Percentiles rank a stretch among this genome's conserved stretches.
Conservation (phyloP, 495 filamentous ascomycete genomes). For the Penicillium robsamsonii region DNA sequence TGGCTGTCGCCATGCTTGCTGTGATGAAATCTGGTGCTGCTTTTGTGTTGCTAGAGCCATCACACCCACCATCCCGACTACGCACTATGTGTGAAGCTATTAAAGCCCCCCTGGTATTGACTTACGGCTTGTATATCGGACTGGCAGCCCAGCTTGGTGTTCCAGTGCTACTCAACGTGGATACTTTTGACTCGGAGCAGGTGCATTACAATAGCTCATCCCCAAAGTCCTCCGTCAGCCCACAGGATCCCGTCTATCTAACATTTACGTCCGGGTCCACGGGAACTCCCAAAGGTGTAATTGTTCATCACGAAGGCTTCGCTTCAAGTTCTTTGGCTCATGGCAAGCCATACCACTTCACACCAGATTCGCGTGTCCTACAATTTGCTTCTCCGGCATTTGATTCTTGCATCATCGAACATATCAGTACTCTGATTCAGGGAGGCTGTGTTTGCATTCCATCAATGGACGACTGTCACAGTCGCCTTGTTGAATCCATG, state of each 20-base stretch:
- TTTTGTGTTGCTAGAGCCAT: no score
- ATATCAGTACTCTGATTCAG: conserved; percentile 34
- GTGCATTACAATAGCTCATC: no score
- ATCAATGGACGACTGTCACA: conserved; percentile 16
- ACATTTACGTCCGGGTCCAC: conserved; percentile 37
- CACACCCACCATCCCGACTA: not conserved
- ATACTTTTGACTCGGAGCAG: no score
- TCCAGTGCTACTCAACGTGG: no score
- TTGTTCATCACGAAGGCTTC: conserved; percentile 14
- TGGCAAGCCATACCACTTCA: conserved; percentile 37
- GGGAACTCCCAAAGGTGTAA: conserved; percentile 40
- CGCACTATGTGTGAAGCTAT: no score
- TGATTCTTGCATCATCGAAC: conserved; percentile 41
- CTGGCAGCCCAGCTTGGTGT: no score
- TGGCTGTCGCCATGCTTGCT: no score
- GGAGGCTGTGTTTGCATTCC: conserved; percentile 43
- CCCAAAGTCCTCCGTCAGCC: no score
- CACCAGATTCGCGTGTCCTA: conserved; percentile 41
- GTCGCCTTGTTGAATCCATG: conserved; percentile 19
- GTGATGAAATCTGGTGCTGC: no score
- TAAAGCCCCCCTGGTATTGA: no score
- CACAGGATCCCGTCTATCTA: not conserved
- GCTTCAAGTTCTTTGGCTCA: conserved; percentile 3
- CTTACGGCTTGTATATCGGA: no score
- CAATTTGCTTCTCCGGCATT: conserved; percentile 47